These are phyloP conservation scores for Hypoxylon lenormandii DNA, from an alignment of 495 filamentous ascomycete species.

Conservation along the genomic window DNA sequence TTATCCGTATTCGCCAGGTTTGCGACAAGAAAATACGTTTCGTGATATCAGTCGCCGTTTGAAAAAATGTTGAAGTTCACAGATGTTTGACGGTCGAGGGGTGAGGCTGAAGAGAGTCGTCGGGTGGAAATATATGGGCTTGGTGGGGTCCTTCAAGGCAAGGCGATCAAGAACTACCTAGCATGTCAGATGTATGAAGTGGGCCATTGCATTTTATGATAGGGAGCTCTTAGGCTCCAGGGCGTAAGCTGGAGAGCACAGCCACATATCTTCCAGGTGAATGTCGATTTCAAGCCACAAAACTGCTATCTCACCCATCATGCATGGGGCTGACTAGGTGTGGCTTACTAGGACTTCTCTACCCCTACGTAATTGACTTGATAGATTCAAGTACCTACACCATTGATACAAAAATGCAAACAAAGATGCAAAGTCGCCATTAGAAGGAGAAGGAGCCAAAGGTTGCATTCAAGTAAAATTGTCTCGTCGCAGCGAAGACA, in stretches of 20 bases:
- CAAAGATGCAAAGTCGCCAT: constrained; percentile 13
- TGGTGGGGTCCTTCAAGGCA: constrained; percentile 36
- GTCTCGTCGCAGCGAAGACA: constrained; percentile 12
- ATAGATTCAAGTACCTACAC: not conserved
- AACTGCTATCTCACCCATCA: not conserved
- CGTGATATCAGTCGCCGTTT: constrained; percentile 10
- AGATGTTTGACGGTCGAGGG: not conserved
- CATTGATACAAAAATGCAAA: not conserved
- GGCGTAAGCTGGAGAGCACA: not conserved
- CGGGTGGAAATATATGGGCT: constrained; percentile 39
- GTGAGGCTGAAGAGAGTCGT: constrained; percentile 40
- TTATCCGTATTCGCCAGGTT: not conserved
- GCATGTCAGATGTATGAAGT: no score
- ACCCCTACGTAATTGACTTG: constrained; percentile 1
- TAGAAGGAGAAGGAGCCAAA: constrained; percentile 5
- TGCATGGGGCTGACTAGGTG: not conserved
- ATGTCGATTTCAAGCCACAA: no score
- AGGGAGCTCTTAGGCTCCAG: no score
- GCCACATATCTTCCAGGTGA: not conserved
- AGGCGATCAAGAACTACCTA: constrained; percentile 37
- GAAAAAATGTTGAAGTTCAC: constrained; percentile 23
- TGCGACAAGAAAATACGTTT: not conserved
- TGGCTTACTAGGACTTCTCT: not conserved
- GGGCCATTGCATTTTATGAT: constrained; percentile 26
- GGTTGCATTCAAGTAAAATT: constrained; percentile 31